Conservation (phyloP, 2,329 filamentous ascomycete genomes). For the Bertia moriformis region DNA sequence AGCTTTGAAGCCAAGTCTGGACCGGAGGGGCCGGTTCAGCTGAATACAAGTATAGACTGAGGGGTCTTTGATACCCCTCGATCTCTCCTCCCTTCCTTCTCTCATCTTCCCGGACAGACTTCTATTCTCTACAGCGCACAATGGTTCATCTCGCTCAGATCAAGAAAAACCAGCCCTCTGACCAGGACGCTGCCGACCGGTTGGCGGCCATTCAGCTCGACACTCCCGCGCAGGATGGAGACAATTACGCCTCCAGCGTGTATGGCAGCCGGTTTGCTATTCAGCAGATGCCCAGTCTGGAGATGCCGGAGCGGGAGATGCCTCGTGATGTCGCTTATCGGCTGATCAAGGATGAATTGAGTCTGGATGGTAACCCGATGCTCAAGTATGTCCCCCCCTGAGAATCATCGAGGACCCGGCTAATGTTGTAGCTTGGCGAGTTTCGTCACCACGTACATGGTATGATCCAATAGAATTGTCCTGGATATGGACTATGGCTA, state of each 20-base stretch:
- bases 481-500: background rate
- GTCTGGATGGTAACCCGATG: conserved; percentile 80
- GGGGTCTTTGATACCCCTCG: too few species aligned
- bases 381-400: conserved; percentile 43
- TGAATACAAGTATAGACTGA: too few species aligned
- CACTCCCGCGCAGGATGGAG: background rate
- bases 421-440: conserved; percentile 53
- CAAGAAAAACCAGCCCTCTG: background rate
- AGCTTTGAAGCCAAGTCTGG: too few species aligned
- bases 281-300: conserved; percentile 63
- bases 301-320: conserved; percentile 87
- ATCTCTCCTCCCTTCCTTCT: too few species aligned
- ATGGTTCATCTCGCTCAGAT: background rate
- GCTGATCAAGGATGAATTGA: conserved; percentile 91
- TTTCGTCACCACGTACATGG: conserved; percentile 92
- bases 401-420: background rate
- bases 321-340: conserved; percentile 84
- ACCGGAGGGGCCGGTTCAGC: too few species aligned
- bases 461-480: too few species aligned
- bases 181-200: background rate
- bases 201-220: background rate
- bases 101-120: too few species aligned
- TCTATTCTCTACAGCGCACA: too few species aligned
- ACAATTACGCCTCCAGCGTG: conserved; percentile 54
- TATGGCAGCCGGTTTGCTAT: conserved; percentile 78